Conservation (phyloP, 768 basidiomycete genomes). For the Fomitopsis serialis region DNA sequence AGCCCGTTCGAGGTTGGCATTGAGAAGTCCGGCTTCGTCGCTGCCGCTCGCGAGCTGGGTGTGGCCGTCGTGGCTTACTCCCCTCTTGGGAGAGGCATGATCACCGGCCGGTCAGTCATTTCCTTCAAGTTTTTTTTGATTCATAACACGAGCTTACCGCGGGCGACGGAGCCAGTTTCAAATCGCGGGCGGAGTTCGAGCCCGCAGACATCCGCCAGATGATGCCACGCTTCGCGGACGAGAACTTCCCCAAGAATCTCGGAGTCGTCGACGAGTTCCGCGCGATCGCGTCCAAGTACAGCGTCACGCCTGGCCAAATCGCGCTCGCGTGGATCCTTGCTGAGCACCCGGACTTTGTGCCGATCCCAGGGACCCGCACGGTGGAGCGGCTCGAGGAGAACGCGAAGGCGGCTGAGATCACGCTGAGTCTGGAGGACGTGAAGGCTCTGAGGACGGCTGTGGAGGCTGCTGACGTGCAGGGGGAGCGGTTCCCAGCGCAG, state of each 20-base stretch:
- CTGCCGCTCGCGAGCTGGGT: slow-evolving; percentile 37
- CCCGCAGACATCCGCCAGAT: slow-evolving; percentile 23
- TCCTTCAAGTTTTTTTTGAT: too few relatives aligned
- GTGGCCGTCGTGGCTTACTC: slow-evolving; percentile 42
- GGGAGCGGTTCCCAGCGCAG: not conserved
- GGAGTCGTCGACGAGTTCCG: slow-evolving; percentile 28
- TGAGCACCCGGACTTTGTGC: slow-evolving; percentile 23
- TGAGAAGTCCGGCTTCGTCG: slow-evolving; percentile 32
- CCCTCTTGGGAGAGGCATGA: slow-evolving; percentile 25
- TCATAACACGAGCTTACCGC: too few relatives aligned
- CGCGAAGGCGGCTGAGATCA: slow-evolving; percentile 1
- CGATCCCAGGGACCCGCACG: slow-evolving; percentile 13
- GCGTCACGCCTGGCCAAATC: slow-evolving; percentile 28
- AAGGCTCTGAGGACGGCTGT: not conserved
- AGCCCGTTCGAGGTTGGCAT: slow-evolving; percentile 41
- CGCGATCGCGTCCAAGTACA: slow-evolving; percentile 28
- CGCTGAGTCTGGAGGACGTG: not conserved
- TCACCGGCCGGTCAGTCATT: too few relatives aligned
- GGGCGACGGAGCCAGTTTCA: too few relatives aligned
- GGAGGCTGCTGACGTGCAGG: not conserved
- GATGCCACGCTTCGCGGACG: slow-evolving; percentile 23
- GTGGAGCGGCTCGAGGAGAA: slow-evolving; percentile 4
- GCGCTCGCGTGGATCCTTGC: slow-evolving; percentile 28
- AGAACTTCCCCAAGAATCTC: slow-evolving; percentile 42
- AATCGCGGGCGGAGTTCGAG: slow-evolving; percentile 17